Base-by-base conservation (phyloP, 768 basidiomycete genomes). In the Rhizopogon vulgaris region DNA sequence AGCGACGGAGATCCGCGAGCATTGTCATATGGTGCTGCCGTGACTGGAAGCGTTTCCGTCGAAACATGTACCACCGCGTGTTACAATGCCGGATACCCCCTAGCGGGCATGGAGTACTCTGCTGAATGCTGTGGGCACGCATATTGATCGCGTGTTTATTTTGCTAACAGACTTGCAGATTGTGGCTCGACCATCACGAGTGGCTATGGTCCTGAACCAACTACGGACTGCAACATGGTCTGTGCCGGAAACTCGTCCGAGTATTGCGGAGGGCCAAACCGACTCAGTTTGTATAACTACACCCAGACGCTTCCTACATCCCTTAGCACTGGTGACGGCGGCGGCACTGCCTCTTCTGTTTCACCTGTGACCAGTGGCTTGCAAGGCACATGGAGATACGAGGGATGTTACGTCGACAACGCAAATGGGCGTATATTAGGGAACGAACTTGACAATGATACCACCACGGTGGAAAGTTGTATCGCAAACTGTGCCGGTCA, bases 391-490 rank as follows among this genome's bases (percentile, higher is more conserved):
- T 88, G 84, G 82, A 68, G 70, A 0, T 88, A 87, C 49, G 75
- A 67, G 22, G 80, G 73, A 6, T 88, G 88, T 60, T 90, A 78
- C 65, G 80, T 87, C 79, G 88, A 90, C 62, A 82, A 82, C 49
- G 79, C 77, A 0, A 61, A 77, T 58, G 87, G 88, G 11, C 84
- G 86, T 10, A 70, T 83, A n/a, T 72, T 87, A 52, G 58, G 65
- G 25, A 71, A 67, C 30, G 71, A 78, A 56, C 52, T 72, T 0
- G 71, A 77, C 49, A 63, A 59, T 38, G 63, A 55, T 41, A 53
- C 57, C 7, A 69, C 73, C 55, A 92, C 90, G 0, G 76, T 87
- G 41, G 71, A 85, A 58, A 63, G 62, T 11, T 94, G 92, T 60
- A 75, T 91, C 45, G 63, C 68, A 3, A 63, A 72, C 25, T 94